Evolutionary conservation across 2,329 filamentous ascomycete genomes (phyloP), one percentile per base, ranked within the genome.

Genomic region (Paecilomyces variotii): DNA sequence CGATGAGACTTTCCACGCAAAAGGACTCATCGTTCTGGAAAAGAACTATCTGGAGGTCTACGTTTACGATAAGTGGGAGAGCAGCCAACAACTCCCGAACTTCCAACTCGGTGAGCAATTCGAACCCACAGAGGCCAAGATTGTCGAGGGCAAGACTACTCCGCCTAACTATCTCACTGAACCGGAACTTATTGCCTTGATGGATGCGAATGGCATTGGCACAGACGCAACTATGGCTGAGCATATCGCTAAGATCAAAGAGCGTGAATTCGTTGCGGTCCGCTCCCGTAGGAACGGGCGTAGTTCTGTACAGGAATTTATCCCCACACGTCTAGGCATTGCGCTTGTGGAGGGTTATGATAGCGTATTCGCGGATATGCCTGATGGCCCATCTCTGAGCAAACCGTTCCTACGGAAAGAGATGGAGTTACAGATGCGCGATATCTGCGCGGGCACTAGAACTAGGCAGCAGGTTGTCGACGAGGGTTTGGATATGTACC

Each of bases 161-260:
- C 80, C 92, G 11, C 94, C 94, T 0, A 84, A 82, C 25, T 97
- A 96, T 70, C 81, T 99, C 30, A 97, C 94, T 0, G 94, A 99
- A 71, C 92, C 94, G 0, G 94, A 99, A 71, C 80, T 99, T 27
- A 96, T 99, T 70, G 89, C 88, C 2, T 82, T 99, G 10, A 99
- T 99, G 94, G 94, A 99, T 76, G 92, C 91, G 52, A 99, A 99
- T 70, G 94, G 94, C 1, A 99, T 99, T 63, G 94, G 94, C 11
- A 99, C 94, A 9, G 94, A 99, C 76, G 94, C 94, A 5, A 99
- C 94, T 0, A 99, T 99, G 94, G 94, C 94, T 0, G 94, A 99
- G 68, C 94, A 99, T 70, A 99, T 99, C 68, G 86, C 90, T 60
- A 99, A 93, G 74, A 96, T 99, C 67, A 91, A 97, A 73, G 85